These are phyloP conservation scores for Fusarium musae DNA, from an alignment of 2,329 filamentous ascomycete species.

Conservation along the genomic window DNA sequence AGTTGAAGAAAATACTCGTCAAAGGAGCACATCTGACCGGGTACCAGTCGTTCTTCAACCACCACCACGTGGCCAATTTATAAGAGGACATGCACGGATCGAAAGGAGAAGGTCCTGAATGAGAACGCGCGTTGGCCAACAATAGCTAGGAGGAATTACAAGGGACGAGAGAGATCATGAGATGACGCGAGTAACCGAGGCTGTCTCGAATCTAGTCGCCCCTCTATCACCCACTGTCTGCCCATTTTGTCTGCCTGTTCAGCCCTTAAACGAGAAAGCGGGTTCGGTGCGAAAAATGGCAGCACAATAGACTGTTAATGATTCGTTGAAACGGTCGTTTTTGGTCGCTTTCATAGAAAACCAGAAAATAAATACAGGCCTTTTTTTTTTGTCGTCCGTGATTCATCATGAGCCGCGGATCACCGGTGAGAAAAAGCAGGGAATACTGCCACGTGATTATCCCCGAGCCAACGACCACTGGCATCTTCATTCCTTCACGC, in stretches of 20 bases:
- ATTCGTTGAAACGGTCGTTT: not conserved
- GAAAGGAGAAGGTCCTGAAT: not conserved
- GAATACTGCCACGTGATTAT: conserved; percentile 28
- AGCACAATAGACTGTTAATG: conserved; percentile 3
- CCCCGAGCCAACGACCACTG: conserved; percentile 20
- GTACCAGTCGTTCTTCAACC: not conserved
- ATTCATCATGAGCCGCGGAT: not conserved
- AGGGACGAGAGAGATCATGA: conserved; percentile 15
- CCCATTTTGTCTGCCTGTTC: not conserved
- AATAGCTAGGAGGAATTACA: not conserved
- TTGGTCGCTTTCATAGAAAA: not conserved
- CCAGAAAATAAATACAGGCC: not conserved
- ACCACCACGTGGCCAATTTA: not conserved
- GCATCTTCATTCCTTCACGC: not conserved
- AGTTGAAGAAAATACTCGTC: not conserved
- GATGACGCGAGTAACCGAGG: conserved; percentile 21
- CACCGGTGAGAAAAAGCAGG: not conserved
- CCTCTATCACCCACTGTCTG: conserved; percentile 2
- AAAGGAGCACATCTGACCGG: not conserved
- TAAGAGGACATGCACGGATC: not conserved
- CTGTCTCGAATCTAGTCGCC: conserved; percentile 5
- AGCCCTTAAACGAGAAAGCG: conserved; percentile 6
- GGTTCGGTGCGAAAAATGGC: not conserved
- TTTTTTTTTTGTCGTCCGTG: not conserved
- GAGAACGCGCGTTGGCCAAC: not conserved